Conservation (phyloP, 768 basidiomycete genomes). For the Hericium erinaceus region DNA sequence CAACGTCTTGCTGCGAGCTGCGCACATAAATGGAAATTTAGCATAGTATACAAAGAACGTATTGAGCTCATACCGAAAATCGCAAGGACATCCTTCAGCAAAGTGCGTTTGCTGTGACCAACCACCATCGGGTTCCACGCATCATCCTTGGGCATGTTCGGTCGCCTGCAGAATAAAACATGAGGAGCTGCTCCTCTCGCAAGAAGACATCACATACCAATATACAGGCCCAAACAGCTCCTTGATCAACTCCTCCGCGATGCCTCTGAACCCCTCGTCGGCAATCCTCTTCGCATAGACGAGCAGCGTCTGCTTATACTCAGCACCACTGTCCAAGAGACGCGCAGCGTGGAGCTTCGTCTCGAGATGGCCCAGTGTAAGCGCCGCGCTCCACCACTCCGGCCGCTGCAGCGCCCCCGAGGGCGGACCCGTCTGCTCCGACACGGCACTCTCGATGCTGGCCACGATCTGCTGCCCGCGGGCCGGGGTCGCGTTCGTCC, state of each 20-base stretch:
- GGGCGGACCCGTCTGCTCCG: slow-evolving; percentile 16
- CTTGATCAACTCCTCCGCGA: slow-evolving; percentile 85
- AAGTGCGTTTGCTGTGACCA: slow-evolving; percentile 71
- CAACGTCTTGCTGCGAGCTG: slow-evolving; percentile 69
- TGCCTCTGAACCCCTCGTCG: slow-evolving; percentile 80
- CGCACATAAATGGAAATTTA: neutral
- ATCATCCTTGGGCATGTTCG: slow-evolving; percentile 41
- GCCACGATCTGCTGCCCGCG: slow-evolving; percentile 6
- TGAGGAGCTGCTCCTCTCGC: neutral
- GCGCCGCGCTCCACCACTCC: slow-evolving; percentile 73
- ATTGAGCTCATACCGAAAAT: slow-evolving; percentile 57
- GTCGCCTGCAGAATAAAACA: slow-evolving; percentile 41
- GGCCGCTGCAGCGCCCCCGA: slow-evolving; percentile 33
- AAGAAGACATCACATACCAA: slow-evolving; percentile 46
- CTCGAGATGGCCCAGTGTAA: slow-evolving; percentile 87
- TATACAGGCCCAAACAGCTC: slow-evolving; percentile 89
- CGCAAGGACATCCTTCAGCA: slow-evolving; percentile 70
- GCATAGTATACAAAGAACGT: neutral
- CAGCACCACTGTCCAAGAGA: slow-evolving; percentile 70
- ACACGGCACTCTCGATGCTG: slow-evolving; percentile 20
- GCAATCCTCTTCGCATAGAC: slow-evolving; percentile 79
- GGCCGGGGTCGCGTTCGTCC: slow-evolving; percentile 43
- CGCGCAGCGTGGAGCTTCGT: slow-evolving; percentile 65
- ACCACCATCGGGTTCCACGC: slow-evolving; percentile 64
- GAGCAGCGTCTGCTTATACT: slow-evolving; percentile 71